Conservation (phyloP, 352 stramenopile genomes). For the Pythium guiyangense region DNA sequence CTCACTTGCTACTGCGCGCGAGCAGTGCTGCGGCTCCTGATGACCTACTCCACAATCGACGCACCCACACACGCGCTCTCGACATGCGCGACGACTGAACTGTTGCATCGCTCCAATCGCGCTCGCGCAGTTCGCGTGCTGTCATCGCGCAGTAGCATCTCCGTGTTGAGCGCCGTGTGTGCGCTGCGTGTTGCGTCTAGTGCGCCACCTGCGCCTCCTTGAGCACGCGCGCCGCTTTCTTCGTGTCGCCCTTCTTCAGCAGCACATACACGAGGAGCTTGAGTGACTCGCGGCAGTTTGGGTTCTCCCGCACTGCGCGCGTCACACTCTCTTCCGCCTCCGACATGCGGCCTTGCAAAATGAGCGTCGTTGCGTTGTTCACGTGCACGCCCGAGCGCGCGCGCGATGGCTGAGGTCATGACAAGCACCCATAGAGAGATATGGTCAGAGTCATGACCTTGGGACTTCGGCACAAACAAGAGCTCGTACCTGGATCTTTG, state of each 20-base stretch:
- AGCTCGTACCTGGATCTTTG: conserved; percentile 54
- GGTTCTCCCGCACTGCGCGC: conserved; percentile 74
- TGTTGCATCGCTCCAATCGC: background rate
- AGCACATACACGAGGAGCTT: conserved; percentile 86
- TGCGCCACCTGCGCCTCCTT: conserved; percentile 82
- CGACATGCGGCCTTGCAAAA: conserved; percentile 66
- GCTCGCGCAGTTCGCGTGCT: too few relatives aligned
- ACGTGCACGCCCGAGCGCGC: conserved; percentile 78
- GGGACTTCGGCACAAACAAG: background rate
- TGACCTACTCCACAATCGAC: too few relatives aligned
- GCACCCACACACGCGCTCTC: too few relatives aligned
- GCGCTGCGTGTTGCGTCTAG: conserved; percentile 12
- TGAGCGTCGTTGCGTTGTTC: conserved; percentile 77
- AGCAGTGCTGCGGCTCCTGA: too few relatives aligned
- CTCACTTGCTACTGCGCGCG: too few relatives aligned
- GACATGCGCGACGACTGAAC: background rate
- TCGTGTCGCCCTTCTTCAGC: conserved; percentile 85
- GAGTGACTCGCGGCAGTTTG: conserved; percentile 77
- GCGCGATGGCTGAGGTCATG: conserved; percentile 35
- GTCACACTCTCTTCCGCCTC: conserved; percentile 84
- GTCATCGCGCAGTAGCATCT: too few relatives aligned
- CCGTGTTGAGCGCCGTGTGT: background rate
- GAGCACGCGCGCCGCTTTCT: conserved; percentile 83
- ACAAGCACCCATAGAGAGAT: conserved; percentile 5
- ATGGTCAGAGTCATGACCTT: too few relatives aligned